These are phyloP conservation scores for Narthecium ossifragum DNA, from an alignment of 106 monocot genomes.

Conservation along the genomic window DNA sequence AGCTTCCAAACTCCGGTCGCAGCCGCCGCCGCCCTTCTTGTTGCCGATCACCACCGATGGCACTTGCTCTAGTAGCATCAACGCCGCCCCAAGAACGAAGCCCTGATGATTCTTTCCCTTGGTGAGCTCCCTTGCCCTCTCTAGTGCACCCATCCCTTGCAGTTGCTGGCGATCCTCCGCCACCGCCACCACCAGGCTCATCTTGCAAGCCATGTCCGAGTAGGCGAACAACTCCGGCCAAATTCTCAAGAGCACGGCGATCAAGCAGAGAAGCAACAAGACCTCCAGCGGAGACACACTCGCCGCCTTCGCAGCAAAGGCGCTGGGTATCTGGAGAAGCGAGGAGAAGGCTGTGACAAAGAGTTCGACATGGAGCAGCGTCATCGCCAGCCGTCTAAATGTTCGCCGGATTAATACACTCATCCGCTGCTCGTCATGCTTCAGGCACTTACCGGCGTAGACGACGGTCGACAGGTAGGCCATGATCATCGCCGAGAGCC, in stretches of 20 bases:
- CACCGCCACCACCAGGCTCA: neutral
- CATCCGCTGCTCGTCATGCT: neutral
- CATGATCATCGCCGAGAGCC: constrained; percentile 4
- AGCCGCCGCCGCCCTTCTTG: neutral
- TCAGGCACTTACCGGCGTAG: neutral
- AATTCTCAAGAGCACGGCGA: neutral
- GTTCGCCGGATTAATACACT: constrained; percentile 1
- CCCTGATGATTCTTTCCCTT: neutral
- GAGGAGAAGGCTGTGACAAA: constrained; percentile 10
- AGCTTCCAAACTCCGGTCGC: neutral
- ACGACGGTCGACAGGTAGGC: constrained; percentile 7
- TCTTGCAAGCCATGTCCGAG: constrained; percentile 22
- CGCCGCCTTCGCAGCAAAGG: neutral
- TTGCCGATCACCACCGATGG: neutral
- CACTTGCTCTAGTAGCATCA: neutral
- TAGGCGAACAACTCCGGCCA: constrained; percentile 16
- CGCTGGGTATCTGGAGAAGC: constrained; percentile 10
- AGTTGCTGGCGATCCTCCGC: neutral
- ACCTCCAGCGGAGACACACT: neutral
- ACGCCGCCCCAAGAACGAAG: neutral
- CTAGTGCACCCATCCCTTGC: neutral
- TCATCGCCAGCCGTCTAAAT: constrained; percentile 12
- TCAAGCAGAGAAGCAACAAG: neutral
- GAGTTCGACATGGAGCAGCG: constrained; percentile 11
- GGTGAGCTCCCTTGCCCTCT: neutral